Base-by-base conservation (phyloP, 2,329 filamentous ascomycete genomes). In the Nemania sp. region DNA sequence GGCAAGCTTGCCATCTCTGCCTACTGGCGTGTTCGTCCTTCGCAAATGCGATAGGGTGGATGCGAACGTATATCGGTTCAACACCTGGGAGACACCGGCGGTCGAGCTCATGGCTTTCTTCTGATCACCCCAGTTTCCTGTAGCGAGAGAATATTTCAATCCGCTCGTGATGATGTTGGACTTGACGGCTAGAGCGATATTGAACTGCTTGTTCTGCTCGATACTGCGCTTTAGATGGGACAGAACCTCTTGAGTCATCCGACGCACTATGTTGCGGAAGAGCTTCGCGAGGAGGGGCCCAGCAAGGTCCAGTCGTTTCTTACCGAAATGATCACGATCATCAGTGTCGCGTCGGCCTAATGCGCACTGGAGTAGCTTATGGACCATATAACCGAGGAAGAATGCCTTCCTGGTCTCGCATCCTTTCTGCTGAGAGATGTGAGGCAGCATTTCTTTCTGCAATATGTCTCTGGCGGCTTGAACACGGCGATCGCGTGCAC, bases 41-140 rank as follows among this genome's bases (percentile, higher is more conserved):
- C 95, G 87, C 74, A 99, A 82, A 86, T 99, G 95, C 15, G 94
- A 99, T 37, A 99, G 76, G 0, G 93, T 97, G 34, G 95, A 99
- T 14, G 94, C 86, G 69, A 97, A 99, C 0, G 95, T 97, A 72
- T 97, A 99, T 70, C 94, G 86, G 77, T 97, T 99, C 67, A 99
- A 76, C 75, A 99, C 95, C 75, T 99, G 94, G 42, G 93, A 97
- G 41, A 99, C 94, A 80, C 94, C 95, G 41, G 94, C 94, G 61
- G 95, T 97, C 1, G 92, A 90, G 64, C 88, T 93, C 65, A 90
- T 89, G 17, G 94, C 92, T 78, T 97, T 99, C 82, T 97, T 99
- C 77, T 99, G 94, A 63, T 99, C 94, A 68, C 94, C 95, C 95
- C 94, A 99, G 75, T 99, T 99, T 62, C 94, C 94, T 12, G 94